These are phyloP conservation scores for Gracilaria caudata DNA, from an alignment of 23 red algal species.

Conservation along the genomic window DNA sequence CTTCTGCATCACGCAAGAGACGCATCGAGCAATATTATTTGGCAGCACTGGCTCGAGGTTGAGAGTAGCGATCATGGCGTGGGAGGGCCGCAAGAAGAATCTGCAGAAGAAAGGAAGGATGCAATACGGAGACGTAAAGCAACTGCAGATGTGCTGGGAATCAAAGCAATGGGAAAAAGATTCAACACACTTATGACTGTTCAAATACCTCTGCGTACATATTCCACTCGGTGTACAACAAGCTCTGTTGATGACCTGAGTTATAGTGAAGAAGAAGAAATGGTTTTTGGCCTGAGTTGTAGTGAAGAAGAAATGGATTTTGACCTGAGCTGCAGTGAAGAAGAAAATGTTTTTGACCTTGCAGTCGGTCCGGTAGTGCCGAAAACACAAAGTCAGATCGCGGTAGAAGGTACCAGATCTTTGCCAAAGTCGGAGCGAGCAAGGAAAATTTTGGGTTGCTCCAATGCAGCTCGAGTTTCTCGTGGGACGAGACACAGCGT, in stretches of 20 bases:
- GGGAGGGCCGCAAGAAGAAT: conserved; percentile 18
- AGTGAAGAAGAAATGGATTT: too few relatives aligned
- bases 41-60: conserved; percentile 17
- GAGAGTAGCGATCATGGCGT: conserved; percentile 9
- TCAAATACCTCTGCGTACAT: not conserved
- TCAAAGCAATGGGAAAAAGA: conserved; percentile 35
- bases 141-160: not conserved
- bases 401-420: too few relatives aligned
- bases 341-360: too few relatives aligned
- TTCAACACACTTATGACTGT: conserved; percentile 23
- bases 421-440: too few relatives aligned
- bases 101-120: conserved; percentile 16
- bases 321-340: too few relatives aligned
- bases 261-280: too few relatives aligned
- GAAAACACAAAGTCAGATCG: too few relatives aligned
- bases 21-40: not conserved
- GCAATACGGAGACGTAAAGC: conserved; percentile 4
- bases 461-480: conserved; percentile 5
- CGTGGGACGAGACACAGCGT: not conserved
- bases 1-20: conserved; percentile 30
- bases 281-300: too few relatives aligned
- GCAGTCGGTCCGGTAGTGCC: too few relatives aligned
- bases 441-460: too few relatives aligned
- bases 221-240: too few relatives aligned
- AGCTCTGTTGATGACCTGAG: too few relatives aligned